Evolutionary conservation across 192 early-diverging fungal genomes (phyloP), one percentile per base, ranked within the genome.

Genomic region (Coemansia sp.): DNA sequence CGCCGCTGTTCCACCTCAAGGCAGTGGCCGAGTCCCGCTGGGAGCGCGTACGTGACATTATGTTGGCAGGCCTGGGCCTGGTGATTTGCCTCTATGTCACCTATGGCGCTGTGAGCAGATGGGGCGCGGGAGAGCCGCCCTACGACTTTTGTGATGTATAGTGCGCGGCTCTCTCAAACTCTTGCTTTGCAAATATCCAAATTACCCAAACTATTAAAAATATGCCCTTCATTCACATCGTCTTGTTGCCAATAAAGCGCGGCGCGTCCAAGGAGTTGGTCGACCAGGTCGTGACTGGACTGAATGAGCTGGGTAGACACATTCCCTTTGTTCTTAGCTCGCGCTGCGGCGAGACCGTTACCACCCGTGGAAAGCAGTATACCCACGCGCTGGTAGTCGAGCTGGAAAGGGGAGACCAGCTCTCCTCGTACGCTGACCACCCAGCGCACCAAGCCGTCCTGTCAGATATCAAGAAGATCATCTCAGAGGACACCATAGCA

Each of bases 31-130:
- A 63, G 51, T 86, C 76, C 17, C 70, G 75, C 31, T 56, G 79
- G 22, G 72, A 73, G 40, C 78, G 85, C 8, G 51, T 78, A 15
- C 77, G 83, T n/a, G 91, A 94, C 66, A 70, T 85, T 10, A 11
- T 79, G 9, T 58, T 93, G 8, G 84, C 87, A 20, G 71, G 85
- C 2, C 87, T 91, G 79, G 93, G 95, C 36, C 20, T 86, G 0
- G 62, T 83, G 2, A 87, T 90, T n/a, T 88, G 91, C 82, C 48
- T 90, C 13, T 96, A 93, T 74, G 93, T 92, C 29, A 95, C 94
- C 1, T 41, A 31, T 39, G 60, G 68, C 29, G 76, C 76, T n/a
- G 55, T 70, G 2, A 51, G 38, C 12, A 53, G 71, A 9, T 78
- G 76, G 76, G 31, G 71, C 61, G 22, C 19, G 1, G 24, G 8